phyloP scores from a whole-genome alignment of 1,139 yeast species.

The Sugiyamaella novakii region DNA sequence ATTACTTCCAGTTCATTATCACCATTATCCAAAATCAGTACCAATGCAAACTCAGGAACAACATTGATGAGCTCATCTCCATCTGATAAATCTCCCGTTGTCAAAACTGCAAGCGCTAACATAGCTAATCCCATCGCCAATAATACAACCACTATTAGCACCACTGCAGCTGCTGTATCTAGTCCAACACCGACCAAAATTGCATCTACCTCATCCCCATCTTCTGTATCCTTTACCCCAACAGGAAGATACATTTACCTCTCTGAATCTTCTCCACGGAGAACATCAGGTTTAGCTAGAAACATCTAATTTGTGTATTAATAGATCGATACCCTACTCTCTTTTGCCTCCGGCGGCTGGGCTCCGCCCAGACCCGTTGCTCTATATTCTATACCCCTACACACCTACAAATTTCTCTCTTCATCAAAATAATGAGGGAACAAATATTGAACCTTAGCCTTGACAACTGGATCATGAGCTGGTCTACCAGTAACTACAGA shows the following conservation, averaged over 20 bases:
- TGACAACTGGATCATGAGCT: slow-evolving; percentile 71
- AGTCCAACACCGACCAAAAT: slow-evolving; percentile 10
- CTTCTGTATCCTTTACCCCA: slow-evolving; percentile 44
- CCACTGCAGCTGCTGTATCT: background rate
- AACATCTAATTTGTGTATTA: slow-evolving; percentile 3
- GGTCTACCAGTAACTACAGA: slow-evolving; percentile 79
- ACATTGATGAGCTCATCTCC: slow-evolving; percentile 9
- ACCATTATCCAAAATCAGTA: slow-evolving; percentile 17
- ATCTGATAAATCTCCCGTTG: background rate
- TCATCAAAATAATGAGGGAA: slow-evolving; percentile 73
- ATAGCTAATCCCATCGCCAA: background rate
- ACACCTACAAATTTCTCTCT: slow-evolving; percentile 3
- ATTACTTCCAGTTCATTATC: slow-evolving; percentile 21
- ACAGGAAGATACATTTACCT: slow-evolving; percentile 48
- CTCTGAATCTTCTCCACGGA: slow-evolving; percentile 41
- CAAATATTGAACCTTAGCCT: slow-evolving; percentile 78
- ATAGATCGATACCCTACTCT: background rate
- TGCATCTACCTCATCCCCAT: slow-evolving; percentile 9
- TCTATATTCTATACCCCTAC: background rate
- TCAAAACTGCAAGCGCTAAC: slow-evolving; percentile 14
- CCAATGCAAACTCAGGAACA: background rate
- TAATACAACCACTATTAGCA: background rate
- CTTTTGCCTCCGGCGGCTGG: no score
- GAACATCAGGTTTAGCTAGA: slow-evolving; percentile 16
- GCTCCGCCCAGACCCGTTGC: background rate